Evolutionary conservation across 768 basidiomycete species (phyloP), one percentile per base, ranked within the genome.

Genomic region (Wakefieldia striispora): DNA sequence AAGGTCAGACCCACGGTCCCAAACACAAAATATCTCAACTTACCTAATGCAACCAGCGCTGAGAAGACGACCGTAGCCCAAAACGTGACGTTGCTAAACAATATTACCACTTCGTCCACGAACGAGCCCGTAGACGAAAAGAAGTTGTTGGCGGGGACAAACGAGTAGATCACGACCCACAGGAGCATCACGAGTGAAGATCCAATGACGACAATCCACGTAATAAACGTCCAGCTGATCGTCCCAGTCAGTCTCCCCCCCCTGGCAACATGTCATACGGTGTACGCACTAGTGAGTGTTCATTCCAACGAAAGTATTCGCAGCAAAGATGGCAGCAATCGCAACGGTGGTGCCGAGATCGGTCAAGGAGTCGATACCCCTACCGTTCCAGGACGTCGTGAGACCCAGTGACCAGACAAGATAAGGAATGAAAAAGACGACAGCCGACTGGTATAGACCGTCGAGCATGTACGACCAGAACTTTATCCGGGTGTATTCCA

Each of bases 401-500:
- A 76, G 67, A 5, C 84, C 86, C 14, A 85, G 64, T 1, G 77
- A 78, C 84, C 88, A 89, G 19, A 78, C 80, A 39, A 83, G 65
- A 65, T 81, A 97, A 0, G 95, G 91, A 59, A 97, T 76, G 73
- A 88, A 95, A 72, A 86, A 94, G 27, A 93, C 81, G 50, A 91
- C 80, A 0, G 73, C 82, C 0, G 94, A 95, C 62, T 98, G 95
- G 69, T 97, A 97, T 29, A 97, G 70, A 23, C 95, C 95, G 65
- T 98, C 95, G 7, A 81, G 65, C 90, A 97, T 97, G 70, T 94
- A 97, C 47, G 86, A 64, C 92, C 93, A 97, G 72, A 98, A 98
- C 71, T 90, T 93, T 44, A 73, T 54, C 10, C 91, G 82, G 16
- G 94, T 97, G 70, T 97, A 98, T 60, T 97, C 95, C 14, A 94